Evolutionary conservation across 163 green algal genomes (phyloP).

Genomic region (Chlorella variabilis): DNA sequence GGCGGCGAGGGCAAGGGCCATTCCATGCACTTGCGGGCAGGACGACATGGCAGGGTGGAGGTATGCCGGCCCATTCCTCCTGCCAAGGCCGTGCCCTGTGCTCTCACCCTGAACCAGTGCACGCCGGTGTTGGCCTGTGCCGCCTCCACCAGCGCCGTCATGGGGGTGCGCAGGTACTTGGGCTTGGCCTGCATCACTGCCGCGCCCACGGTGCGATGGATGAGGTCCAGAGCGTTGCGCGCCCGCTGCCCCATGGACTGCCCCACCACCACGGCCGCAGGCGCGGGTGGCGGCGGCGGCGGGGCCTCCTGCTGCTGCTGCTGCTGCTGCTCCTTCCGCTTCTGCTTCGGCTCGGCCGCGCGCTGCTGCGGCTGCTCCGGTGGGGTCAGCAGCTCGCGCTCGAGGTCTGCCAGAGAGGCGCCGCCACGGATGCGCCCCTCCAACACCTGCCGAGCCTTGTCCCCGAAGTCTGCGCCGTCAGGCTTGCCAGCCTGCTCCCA

Average conservation of each 20-base stretch:
- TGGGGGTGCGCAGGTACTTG: conserved; percentile 53
- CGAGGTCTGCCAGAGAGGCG: conserved; percentile 46
- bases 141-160: conserved; percentile 78
- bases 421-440: conserved; percentile 48
- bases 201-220: conserved; percentile 61
- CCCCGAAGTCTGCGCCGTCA: conserved; percentile 72
- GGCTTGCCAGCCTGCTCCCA: conserved; percentile 90
- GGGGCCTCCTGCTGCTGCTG: conserved; percentile 18
- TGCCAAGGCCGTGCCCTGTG: too few species aligned
- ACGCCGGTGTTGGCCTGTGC: conserved; percentile 57
- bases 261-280: conserved; percentile 70
- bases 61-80: too few species aligned
- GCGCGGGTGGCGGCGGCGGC: neutral
- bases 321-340: neutral
- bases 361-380: conserved; percentile 13
- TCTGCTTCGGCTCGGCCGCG: conserved; percentile 25
- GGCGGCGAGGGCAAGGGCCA: too few species aligned
- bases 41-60: too few species aligned
- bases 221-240: conserved; percentile 80
- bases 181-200: conserved; percentile 57
- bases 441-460: conserved; percentile 53
- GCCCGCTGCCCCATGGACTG: conserved; percentile 51
- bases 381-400: conserved; percentile 37
- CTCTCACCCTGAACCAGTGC: conserved; percentile 53
- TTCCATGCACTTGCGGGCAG: too few species aligned